Evolutionary conservation across 306 rosid genomes (phyloP).

Genomic region (Ziziphus jujuba): DNA sequence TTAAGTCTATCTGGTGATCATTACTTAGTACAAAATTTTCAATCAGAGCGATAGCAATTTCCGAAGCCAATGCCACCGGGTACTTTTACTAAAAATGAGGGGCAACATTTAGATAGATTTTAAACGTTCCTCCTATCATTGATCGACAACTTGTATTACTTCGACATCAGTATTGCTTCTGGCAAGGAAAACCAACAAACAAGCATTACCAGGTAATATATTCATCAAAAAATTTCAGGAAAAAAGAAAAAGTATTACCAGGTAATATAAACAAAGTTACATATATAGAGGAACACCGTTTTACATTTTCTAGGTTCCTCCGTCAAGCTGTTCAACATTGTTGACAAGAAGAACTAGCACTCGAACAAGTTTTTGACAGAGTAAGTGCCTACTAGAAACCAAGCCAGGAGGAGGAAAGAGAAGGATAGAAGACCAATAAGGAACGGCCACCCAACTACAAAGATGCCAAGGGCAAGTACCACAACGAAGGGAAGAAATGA

Average conservation of each 20-base stretch:
- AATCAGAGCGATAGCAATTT: too few relatives aligned
- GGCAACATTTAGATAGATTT: too few relatives aligned
- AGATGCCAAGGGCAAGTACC: slow-evolving; percentile 66
- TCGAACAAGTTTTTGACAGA: slow-evolving; percentile 53
- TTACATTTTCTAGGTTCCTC: slow-evolving; percentile 1
- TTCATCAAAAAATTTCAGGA: too few relatives aligned
- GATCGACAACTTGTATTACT: background rate
- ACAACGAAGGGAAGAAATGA: slow-evolving; percentile 75
- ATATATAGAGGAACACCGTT: background rate
- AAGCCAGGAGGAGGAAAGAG: slow-evolving; percentile 65
- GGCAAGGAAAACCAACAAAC: background rate
- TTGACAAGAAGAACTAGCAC: slow-evolving; percentile 41
- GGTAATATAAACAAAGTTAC: background rate
- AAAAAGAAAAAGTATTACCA: too few relatives aligned
- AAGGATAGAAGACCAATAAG: slow-evolving; percentile 55
- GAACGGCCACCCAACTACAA: slow-evolving; percentile 82
- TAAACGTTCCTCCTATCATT: background rate
- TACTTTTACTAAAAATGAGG: too few relatives aligned
- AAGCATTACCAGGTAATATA: background rate
- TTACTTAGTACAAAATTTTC: too few relatives aligned
- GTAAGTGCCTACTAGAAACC: slow-evolving; percentile 74
- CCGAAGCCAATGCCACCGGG: too few relatives aligned
- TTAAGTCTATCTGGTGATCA: too few relatives aligned
- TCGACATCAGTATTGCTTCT: background rate
- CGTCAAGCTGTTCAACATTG: slow-evolving; percentile 22